Evolutionary conservation across 768 basidiomycete species (phyloP), one percentile per base, ranked within the genome.

Genomic region (Cyathus striatus): DNA sequence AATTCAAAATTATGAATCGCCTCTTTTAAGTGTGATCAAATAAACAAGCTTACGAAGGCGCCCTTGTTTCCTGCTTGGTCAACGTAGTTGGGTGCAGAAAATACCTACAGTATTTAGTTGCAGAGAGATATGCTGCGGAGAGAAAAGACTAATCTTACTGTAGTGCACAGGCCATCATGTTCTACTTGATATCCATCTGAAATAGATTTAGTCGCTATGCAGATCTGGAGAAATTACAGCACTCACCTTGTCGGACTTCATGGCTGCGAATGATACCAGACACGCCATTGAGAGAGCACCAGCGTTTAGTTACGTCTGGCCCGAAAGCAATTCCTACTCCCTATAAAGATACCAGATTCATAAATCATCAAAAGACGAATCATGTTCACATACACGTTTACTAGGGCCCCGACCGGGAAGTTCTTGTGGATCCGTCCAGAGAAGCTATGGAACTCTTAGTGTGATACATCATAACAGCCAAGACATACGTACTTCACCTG

Each of bases 361-460:
- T 18, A 12, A 32, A 41, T 6, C 6, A 18, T 10, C 12, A 30
- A n/a, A n/a, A n/a, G n/a, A n/a, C n/a, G 22, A 36, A 23, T 3
- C 6, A 17, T 43, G 12, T 12, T 44, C 45, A 64, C 86, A 40
- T 59, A 90, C 90, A 26, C 96, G 83, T 73, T 98, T 98, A 58
- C 90, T 94, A 10, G 96, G 95, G 4, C 96, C 95, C 21, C 96
- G 82, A 20, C 96, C 96, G 9, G 81, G 81, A 30, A 68, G 55
- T 32, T 86, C 84, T 62, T 97, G 96, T 17, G 96, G 95, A 64
- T 98, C 95, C 3, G 93, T 95, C 94, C 95, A 97, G 13, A 98
- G 75, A 22, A 93, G 64, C 86, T 94, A 58, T 16, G 17, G 13
- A 32, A 32, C 4, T 16, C 30, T 32, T 16, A 32, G 17, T 12